phyloP scores from a whole-genome alignment of 2,329 filamentous ascomycete species.

The Venturia oleaginea region DNA sequence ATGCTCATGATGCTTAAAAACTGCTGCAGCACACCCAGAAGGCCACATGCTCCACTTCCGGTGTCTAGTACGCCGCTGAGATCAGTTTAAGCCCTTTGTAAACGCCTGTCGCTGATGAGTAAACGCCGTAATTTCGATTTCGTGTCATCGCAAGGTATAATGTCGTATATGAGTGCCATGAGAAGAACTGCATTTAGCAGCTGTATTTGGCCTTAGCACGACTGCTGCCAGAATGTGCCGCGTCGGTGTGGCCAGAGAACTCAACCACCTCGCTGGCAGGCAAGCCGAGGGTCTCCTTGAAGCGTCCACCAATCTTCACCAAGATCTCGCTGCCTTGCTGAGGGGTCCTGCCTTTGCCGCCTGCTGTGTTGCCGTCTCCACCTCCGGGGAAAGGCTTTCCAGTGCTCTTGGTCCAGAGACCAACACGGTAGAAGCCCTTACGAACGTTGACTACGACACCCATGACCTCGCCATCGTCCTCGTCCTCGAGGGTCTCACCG shows the following conservation, averaged over 20 bases:
- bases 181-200: constrained; percentile 24
- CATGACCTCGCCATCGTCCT: constrained; percentile 96
- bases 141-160: background rate
- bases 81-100: background rate
- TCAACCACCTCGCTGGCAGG: constrained; percentile 71
- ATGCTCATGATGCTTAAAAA: background rate
- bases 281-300: constrained; percentile 87
- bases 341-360: constrained; percentile 64
- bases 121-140: background rate
- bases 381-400: constrained; percentile 74
- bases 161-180: background rate
- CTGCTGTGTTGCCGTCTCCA: constrained; percentile 61
- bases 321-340: constrained; percentile 84
- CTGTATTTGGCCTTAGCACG: constrained; percentile 82
- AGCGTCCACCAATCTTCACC: constrained; percentile 72
- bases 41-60: constrained; percentile 12
- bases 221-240: constrained; percentile 84
- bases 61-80: background rate
- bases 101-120: constrained; percentile 1
- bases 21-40: constrained; percentile 2
- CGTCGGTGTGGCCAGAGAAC: constrained; percentile 94
- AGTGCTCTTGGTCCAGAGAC: constrained; percentile 92
- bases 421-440: constrained; percentile 96
- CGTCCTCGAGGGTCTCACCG: constrained; percentile 92
- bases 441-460: constrained; percentile 98